Evolutionary conservation across 306 rosid genomes (phyloP), one percentile per base, ranked within the genome.

Genomic region (Elaeagnus macrophylla): DNA sequence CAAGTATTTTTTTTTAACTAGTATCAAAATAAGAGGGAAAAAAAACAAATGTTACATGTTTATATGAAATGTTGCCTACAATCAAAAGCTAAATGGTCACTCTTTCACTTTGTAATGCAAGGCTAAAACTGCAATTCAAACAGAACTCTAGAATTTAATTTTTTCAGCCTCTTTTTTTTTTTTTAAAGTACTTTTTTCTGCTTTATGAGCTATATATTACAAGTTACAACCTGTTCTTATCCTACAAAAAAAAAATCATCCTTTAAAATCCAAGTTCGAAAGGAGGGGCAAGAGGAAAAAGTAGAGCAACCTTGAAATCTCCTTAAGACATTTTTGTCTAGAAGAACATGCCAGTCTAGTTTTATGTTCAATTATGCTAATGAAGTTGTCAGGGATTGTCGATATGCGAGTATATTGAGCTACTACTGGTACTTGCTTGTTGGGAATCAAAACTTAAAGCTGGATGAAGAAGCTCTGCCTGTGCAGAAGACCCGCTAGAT

Each of bases 401-500:
- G 53, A 68, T 51, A 65, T 78, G 70, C 32, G 85, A 80, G 74
- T 84, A 75, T 49, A 75, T 57, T 19, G 84, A 82, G 79, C 83
- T 82, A 73, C 95, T 84, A 60, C 94, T 80, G 59, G 86, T 77
- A 83, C 99, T 82, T 47, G 95, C 83, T 71, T 80, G 76, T 41
- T 64, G 90, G 60, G 83, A 83, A 56, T 75, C 87, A 62, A 70
- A 77, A 72, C 67, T 75, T 62, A 60, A 36, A 38, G 75, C 56
- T 39, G 94, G 94, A 47, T 53, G 78, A 53, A 87, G 73, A 15
- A 93, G 96, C 74, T 93, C 96, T 53, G 99, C 99, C 69, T 84
- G 83, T 6, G 95, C 90, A 54, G 84, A 93, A 39, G 89, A 87
- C 64, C 79, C 78, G 19, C 87, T 81, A 19, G 86, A 85, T 13